phyloP scores from a whole-genome alignment of 2,329 filamentous ascomycete species.

The Pseudocercospora pini-densiflorae region DNA sequence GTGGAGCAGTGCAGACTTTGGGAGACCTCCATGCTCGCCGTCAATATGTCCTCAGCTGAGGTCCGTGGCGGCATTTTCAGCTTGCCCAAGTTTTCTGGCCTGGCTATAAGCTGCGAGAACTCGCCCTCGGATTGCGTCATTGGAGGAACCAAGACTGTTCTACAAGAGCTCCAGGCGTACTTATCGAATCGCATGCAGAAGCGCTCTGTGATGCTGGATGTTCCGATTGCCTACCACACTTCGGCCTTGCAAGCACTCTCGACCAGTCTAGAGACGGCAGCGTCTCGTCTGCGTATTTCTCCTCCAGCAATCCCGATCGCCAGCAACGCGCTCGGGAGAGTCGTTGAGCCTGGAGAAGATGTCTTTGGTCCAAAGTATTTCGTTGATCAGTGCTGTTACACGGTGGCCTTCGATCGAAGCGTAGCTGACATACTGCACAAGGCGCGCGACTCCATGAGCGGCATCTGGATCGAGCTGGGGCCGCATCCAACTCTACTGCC shows the following conservation, averaged over 20 bases:
- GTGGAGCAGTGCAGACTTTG: slow-evolving; percentile 13
- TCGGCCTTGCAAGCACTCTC: slow-evolving; percentile 19
- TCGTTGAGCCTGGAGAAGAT: slow-evolving; percentile 18
- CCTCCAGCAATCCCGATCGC: slow-evolving; percentile 18
- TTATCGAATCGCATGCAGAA: slow-evolving; percentile 5
- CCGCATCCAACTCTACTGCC: slow-evolving; percentile 22
- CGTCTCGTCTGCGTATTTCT: slow-evolving; percentile 8
- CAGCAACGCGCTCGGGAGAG: slow-evolving; percentile 24
- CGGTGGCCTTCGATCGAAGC: slow-evolving; percentile 19
- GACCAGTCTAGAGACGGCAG: slow-evolving; percentile 9
- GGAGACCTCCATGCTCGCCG: slow-evolving; percentile 16
- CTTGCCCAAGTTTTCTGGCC: not conserved
- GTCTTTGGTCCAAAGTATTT: slow-evolving; percentile 16
- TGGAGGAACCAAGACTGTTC: slow-evolving; percentile 3
- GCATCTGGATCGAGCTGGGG: slow-evolving; percentile 23
- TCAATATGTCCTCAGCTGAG: slow-evolving; percentile 16
- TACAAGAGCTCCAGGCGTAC: slow-evolving; percentile 3
- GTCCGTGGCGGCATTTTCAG: not conserved
- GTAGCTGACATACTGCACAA: slow-evolving; percentile 13
- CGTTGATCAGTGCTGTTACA: slow-evolving; percentile 17
- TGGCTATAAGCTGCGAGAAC: slow-evolving; percentile 18
- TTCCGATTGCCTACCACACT: slow-evolving; percentile 22
- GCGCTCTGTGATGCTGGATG: slow-evolving; percentile 15
- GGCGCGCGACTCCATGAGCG: not conserved
- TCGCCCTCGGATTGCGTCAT: slow-evolving; percentile 16